These are phyloP conservation scores for Rhododendron ovatum DNA, from an alignment of 148 eudicot genomes.

Conservation along the genomic window DNA sequence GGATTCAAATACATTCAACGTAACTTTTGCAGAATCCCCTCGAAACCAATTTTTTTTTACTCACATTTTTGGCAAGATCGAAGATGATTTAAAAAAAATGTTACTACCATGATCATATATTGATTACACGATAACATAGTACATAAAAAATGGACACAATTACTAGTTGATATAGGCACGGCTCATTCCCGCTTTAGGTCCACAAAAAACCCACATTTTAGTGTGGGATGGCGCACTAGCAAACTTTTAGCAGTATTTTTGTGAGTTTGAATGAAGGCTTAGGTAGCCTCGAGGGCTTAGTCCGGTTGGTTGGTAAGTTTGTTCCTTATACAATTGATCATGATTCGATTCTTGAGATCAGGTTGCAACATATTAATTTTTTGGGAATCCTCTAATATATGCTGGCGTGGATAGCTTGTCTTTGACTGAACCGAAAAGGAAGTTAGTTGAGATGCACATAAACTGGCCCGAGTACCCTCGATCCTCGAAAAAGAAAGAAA, in stretches of 20 bases:
- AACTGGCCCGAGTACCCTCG: background rate
- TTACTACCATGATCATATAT: background rate
- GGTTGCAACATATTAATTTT: no score
- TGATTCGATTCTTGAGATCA: background rate
- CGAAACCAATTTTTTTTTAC: background rate
- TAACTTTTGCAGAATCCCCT: background rate
- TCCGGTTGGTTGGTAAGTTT: background rate
- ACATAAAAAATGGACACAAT: background rate
- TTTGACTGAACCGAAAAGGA: fast-evolving
- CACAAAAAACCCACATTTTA: background rate
- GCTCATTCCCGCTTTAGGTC: background rate
- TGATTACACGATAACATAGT: background rate
- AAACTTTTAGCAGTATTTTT: background rate
- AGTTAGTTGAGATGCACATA: background rate
- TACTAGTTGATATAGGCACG: background rate
- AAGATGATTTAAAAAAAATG: background rate
- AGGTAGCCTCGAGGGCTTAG: background rate
- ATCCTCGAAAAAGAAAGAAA: background rate
- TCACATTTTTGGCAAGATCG: background rate
- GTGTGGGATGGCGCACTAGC: background rate
- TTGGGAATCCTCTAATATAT: background rate
- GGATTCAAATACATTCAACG: no score
- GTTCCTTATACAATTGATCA: no score
- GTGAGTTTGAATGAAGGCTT: background rate
- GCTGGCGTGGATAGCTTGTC: background rate